These are phyloP conservation scores for Dittrichia graveolens DNA, from an alignment of 129 eudicot species.

Conservation along the genomic window DNA sequence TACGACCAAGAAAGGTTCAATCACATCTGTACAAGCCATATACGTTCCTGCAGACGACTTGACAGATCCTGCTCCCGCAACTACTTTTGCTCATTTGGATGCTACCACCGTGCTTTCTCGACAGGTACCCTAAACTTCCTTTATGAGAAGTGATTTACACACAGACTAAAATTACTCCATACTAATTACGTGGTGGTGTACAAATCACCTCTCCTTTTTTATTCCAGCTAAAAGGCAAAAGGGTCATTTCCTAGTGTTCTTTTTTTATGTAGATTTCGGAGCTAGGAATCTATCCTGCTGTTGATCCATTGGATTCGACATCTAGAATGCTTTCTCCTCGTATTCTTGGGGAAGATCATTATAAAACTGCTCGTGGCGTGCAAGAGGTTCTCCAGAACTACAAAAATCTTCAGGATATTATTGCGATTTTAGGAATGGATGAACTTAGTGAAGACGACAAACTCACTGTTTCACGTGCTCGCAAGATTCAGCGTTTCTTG, in stretches of 20 bases:
- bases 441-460: slow-evolving; percentile 99
- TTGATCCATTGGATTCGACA: slow-evolving; percentile 95
- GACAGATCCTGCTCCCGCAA: slow-evolving; percentile 99
- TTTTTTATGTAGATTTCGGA: slow-evolving; percentile 68
- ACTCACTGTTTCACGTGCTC: slow-evolving; percentile 95
- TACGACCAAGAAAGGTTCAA: slow-evolving; percentile 96
- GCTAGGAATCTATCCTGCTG: slow-evolving; percentile 98
- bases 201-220: too few relatives aligned
- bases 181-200: too few relatives aligned
- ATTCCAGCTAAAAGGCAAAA: too few relatives aligned
- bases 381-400: slow-evolving; percentile 90
- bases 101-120: slow-evolving; percentile 99
- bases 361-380: slow-evolving; percentile 93
- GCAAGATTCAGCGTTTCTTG: slow-evolving; percentile 91
- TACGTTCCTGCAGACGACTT: slow-evolving; percentile 99
- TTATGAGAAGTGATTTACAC: too few relatives aligned
- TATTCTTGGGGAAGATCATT: slow-evolving; percentile 89
- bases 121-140: slow-evolving; percentile 56
- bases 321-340: slow-evolving; percentile 96
- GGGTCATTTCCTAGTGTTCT: background rate
- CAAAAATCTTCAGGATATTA: slow-evolving; percentile 98
- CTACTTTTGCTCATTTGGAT: slow-evolving; percentile 99
- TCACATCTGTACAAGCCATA: slow-evolving; percentile 96
- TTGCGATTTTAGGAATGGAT: slow-evolving; percentile 97
- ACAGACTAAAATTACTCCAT: too few relatives aligned